These are phyloP conservation scores for Paradendryphiella salina DNA, from an alignment of 2,329 filamentous ascomycete genomes.

Conservation along the genomic window DNA sequence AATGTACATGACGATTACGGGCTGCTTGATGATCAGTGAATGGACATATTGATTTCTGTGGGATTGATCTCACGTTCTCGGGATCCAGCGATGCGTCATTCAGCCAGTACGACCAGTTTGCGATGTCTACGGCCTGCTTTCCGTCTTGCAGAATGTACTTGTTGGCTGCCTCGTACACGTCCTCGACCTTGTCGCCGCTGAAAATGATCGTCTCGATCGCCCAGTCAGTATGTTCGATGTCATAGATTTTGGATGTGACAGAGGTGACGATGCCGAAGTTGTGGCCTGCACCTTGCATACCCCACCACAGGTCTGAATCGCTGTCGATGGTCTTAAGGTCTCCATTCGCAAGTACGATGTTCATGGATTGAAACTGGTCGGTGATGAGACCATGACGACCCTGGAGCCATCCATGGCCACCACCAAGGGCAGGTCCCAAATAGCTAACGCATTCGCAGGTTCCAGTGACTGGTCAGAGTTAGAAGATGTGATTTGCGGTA, in stretches of 20 bases:
- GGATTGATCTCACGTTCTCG: not conserved
- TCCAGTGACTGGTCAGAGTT: slow-evolving; percentile 28
- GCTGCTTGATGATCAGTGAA: not conserved
- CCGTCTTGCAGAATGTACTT: slow-evolving; percentile 51
- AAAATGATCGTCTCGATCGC: slow-evolving; percentile 28
- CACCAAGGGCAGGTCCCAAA: slow-evolving; percentile 58
- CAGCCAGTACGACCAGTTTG: slow-evolving; percentile 33
- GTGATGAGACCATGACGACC: slow-evolving; percentile 58
- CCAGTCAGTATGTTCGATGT: slow-evolving; percentile 25
- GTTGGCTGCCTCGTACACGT: slow-evolving; percentile 54
- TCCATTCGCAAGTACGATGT: slow-evolving; percentile 58
- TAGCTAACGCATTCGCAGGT: slow-evolving; percentile 57
- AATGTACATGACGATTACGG: slow-evolving; percentile 27
- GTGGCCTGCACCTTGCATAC: slow-evolving; percentile 44
- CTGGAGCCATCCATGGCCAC: slow-evolving; percentile 61
- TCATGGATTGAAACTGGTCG: slow-evolving; percentile 59
- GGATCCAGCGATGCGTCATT: slow-evolving; percentile 17
- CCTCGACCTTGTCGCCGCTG: slow-evolving; percentile 54
- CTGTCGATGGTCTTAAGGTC: slow-evolving; percentile 45
- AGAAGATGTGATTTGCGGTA: not conserved
- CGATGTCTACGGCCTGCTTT: slow-evolving; percentile 48
- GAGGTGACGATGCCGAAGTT: slow-evolving; percentile 54
- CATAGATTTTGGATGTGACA: slow-evolving; percentile 51
- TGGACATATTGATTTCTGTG: not conserved
- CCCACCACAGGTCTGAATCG: slow-evolving; percentile 60